Conservation (phyloP, 306 rosid genomes). For the Leucaena leucocephala region DNA sequence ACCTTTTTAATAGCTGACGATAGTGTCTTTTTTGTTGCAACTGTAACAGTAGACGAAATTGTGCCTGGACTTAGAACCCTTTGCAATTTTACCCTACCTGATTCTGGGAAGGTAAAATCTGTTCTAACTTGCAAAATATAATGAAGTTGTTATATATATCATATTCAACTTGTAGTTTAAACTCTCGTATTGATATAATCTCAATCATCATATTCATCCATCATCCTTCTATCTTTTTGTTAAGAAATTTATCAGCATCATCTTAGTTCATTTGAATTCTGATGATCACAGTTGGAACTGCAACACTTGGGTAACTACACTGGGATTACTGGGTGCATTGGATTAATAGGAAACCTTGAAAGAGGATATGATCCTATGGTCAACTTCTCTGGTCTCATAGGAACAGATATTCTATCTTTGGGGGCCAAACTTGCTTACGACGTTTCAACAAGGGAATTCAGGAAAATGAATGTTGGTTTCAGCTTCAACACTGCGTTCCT, state of each 20-base stretch:
- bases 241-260: neutral
- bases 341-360: constrained; percentile 44
- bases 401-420: constrained; percentile 52
- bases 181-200: neutral
- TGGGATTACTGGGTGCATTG: constrained; percentile 65
- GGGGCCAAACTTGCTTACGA: constrained; percentile 57
- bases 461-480: constrained; percentile 55
- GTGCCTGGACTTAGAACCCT: constrained; percentile 63
- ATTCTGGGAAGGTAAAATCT: constrained; percentile 56
- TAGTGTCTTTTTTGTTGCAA: constrained; percentile 32
- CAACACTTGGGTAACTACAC: constrained; percentile 50
- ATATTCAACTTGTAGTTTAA: neutral
- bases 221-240: no score
- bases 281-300: constrained; percentile 57
- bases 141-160: neutral
- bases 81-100: constrained; percentile 49
- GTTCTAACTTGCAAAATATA: neutral
- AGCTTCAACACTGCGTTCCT: constrained; percentile 52
- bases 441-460: constrained; percentile 49
- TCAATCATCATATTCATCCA: neutral
- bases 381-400: constrained; percentile 52
- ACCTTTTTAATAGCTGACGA: constrained; percentile 6
- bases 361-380: constrained; percentile 48
- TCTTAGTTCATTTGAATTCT: neutral
- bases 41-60: constrained; percentile 53